A percentile compares a stretch with the other conserved stretches of the same genome.
Evolutionary conservation across 164 flowering plant species (phyloP).

Genomic region (Aristolochia californica): DNA sequence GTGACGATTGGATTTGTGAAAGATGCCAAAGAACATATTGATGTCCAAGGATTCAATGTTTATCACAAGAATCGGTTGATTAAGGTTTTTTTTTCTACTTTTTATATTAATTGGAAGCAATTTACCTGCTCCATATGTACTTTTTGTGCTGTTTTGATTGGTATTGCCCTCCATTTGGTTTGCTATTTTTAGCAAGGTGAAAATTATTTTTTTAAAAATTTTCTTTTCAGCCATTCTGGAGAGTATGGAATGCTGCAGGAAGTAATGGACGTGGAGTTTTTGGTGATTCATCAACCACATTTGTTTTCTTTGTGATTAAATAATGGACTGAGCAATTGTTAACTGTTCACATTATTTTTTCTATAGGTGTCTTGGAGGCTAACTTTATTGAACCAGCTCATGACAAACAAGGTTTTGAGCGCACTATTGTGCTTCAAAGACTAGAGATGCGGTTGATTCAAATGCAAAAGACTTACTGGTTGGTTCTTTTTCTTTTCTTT

Average conservation of each 20-base stretch:
- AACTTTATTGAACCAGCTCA: slow-evolving; percentile 99
- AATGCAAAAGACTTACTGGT: slow-evolving; percentile 87
- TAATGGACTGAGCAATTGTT: slow-evolving; percentile 2
- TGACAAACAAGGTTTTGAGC: slow-evolving; percentile 98
- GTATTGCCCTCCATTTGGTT: neutral
- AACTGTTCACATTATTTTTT: neutral
- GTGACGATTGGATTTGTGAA: slow-evolving; percentile 96
- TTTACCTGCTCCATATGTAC: neutral
- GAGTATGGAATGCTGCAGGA: slow-evolving; percentile 93
- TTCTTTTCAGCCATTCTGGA: slow-evolving; percentile 89
- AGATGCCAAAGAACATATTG: slow-evolving; percentile 86
- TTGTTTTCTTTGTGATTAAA: neutral
- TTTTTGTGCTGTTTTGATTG: neutral
- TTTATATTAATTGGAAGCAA: neutral
- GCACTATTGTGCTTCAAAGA: slow-evolving; percentile 77
- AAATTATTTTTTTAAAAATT: neutral
- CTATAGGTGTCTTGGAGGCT: slow-evolving; percentile 85
- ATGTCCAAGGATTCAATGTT: slow-evolving; percentile 94
- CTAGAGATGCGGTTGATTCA: slow-evolving; percentile 55
- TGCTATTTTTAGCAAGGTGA: no score
- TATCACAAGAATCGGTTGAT: slow-evolving; percentile 96
- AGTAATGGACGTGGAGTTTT: slow-evolving; percentile 97
- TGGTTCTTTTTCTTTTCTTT: slow-evolving; percentile 11
- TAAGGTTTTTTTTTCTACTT: slow-evolving; percentile 47
- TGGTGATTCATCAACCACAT: slow-evolving; percentile 28